These are phyloP conservation scores for grape (Vitis vinifera) DNA, from an alignment of 164 flowering plant genomes.

Conservation along the genomic window DNA sequence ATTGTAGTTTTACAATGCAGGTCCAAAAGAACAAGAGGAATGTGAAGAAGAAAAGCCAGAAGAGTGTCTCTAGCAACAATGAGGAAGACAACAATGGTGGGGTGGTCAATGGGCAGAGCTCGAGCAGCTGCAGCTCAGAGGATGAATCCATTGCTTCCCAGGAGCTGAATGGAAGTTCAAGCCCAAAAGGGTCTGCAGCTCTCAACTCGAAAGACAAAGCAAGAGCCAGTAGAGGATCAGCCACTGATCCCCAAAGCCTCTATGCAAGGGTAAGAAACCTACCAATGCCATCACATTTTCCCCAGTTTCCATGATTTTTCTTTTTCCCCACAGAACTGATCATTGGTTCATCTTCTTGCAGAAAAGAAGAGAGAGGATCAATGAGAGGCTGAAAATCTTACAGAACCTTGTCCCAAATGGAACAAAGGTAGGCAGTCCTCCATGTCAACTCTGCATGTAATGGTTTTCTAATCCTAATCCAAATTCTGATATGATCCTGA, in stretches of 20 bases:
- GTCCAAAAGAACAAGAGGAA: conserved; percentile 47
- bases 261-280: conserved; percentile 45
- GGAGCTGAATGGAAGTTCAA: conserved; percentile 32
- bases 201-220: conserved; percentile 34
- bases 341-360: conserved; percentile 25
- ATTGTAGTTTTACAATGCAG: conserved; percentile 21
- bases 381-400: conserved; percentile 64
- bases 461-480: background rate
- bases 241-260: conserved; percentile 56
- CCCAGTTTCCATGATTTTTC: background rate
- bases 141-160: conserved; percentile 62
- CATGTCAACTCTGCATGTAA: background rate
- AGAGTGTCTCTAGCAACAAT: conserved; percentile 16
- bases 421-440: conserved; percentile 50
- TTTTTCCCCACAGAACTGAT: background rate
- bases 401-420: conserved; percentile 79
- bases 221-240: conserved; percentile 45
- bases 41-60: conserved; percentile 48
- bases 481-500: too few species aligned
- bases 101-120: conserved; percentile 31
- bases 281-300: background rate
- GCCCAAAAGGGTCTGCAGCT: conserved; percentile 20
- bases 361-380: conserved; percentile 75
- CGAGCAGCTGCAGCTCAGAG: conserved; percentile 62
- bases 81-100: conserved; percentile 37